Base-by-base conservation (phyloP, 371 early-diverging fungal genomes). In the Mortierella sp. region DNA sequence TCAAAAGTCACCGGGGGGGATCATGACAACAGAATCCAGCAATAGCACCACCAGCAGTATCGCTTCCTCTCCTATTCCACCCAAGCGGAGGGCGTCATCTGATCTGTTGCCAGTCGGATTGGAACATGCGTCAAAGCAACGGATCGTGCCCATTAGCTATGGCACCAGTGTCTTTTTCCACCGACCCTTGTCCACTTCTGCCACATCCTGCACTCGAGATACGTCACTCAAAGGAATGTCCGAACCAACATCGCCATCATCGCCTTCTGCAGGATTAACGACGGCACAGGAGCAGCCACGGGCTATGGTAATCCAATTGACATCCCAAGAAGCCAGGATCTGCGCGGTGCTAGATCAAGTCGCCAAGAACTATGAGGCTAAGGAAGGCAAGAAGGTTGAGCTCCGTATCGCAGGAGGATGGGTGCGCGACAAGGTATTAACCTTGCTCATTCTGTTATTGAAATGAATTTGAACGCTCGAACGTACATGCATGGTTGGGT, bases 321-420 rank as follows among this genome's bases (percentile, higher is more conserved):
- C 91, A 7, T 83, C 89, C 1, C 88, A 80, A 44, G 97, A 97
- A 78, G 70, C 77, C 24, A 79, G 91, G 50, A 91, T 97, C 28
- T 95, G 95, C 78, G 71, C 88, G 21, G 78, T 95, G 31, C 90
- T 97, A 60, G 88, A 88, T 47, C 81, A 88, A 3, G 95, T 95
- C 3, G 91, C 94, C 7, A 81, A 89, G n/a, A 84, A 89, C 58
- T 87, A 95, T 70, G 89, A 92, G 38, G 57, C 79, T 50, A 75
- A 84, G 48, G 89, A 91, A 91, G 70, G 91, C 89, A 74, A 83
- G 88, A 76, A 92, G 28, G 90, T 97, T 65, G 92, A 93, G 65
- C 91, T 97, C 68, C 91, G 99, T 21, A 95, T 99, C 72, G 99
- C 98, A 42, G 99, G 99, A 74, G 99, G 99, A 19, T 99, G 99